Percentiles rank a stretch among this genome's conserved stretches.
Conservation (phyloP, 805 yeast genomes). For the Metschnikowia noctiluminum region DNA sequence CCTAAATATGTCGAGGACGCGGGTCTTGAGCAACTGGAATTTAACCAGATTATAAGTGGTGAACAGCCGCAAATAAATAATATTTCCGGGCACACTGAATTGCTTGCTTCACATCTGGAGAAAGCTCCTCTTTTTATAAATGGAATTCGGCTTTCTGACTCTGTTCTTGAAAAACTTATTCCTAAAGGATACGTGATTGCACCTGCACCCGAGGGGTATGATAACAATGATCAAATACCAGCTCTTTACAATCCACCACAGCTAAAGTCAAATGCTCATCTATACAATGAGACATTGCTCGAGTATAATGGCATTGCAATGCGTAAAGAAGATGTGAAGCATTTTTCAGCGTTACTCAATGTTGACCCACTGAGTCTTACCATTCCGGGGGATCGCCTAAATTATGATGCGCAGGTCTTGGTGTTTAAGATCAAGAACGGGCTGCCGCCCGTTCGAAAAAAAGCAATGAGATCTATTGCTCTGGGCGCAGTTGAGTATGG, state of each 20-base stretch:
- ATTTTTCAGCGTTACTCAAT: constrained; percentile 57
- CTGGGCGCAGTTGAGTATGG: constrained; percentile 66
- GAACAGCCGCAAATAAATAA: background rate
- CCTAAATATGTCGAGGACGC: background rate
- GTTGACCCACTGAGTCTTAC: constrained; percentile 19
- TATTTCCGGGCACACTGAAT: no score
- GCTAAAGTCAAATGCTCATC: constrained; percentile 26
- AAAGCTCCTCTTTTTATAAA: background rate
- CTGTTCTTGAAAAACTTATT: constrained; percentile 44
- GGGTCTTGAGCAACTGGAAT: background rate
- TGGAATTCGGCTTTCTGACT: constrained; percentile 34
- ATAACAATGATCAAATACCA: constrained; percentile 5
- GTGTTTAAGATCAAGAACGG: constrained; percentile 79
- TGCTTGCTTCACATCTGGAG: background rate
- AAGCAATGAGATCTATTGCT: constrained; percentile 62
- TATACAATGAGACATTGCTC: constrained; percentile 17
- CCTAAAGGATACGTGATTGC: constrained; percentile 51
- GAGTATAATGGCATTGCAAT: constrained; percentile 16
- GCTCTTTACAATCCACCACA: constrained; percentile 55
- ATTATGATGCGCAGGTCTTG: constrained; percentile 57
- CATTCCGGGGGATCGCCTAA: constrained; percentile 47
- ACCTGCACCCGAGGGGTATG: constrained; percentile 43
- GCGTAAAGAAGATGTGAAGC: constrained; percentile 66
- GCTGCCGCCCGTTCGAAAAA: constrained; percentile 60
- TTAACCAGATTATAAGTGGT: background rate